These are phyloP conservation scores for Eucalyptus globulus DNA, from an alignment of 345 rosid species.

Conservation along the genomic window DNA sequence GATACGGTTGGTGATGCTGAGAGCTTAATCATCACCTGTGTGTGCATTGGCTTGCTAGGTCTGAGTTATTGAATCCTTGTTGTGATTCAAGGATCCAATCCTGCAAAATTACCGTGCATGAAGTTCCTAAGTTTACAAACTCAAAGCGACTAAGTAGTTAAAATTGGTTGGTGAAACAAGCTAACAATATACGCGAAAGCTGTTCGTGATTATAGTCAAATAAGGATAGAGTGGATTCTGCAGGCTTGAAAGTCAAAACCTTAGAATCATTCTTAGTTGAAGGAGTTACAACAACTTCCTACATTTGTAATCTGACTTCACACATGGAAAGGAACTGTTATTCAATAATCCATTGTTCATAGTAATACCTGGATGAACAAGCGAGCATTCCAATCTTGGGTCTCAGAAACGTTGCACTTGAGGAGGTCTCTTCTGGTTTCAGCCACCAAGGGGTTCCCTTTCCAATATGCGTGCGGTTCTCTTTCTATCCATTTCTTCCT, in stretches of 20 bases:
- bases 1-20: background rate
- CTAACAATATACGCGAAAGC: background rate
- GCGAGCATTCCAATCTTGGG: conserved; percentile 78
- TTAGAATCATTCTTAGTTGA: background rate
- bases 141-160: background rate
- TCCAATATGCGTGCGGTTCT: conserved; percentile 80
- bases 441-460: conserved; percentile 61
- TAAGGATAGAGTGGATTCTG: background rate
- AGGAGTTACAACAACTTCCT: background rate
- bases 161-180: background rate
- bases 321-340: background rate
- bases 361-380: conserved; percentile 39
- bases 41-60: conserved; percentile 60
- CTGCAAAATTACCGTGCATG: conserved; percentile 9
- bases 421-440: conserved; percentile 47
- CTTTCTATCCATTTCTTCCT: conserved; percentile 44
- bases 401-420: conserved; percentile 42
- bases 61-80: conserved; percentile 61
- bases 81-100: conserved; percentile 68
- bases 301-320: background rate
- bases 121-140: background rate
- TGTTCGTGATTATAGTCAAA: background rate
- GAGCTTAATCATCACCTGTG: conserved; percentile 26
- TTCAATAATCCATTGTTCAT: background rate
- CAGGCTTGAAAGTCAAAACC: background rate